A percentile compares a stretch with the other conserved stretches of the same genome.
phyloP scores from a whole-genome alignment of 2,329 filamentous ascomycete species.

The Trichoderma sp. region DNA sequence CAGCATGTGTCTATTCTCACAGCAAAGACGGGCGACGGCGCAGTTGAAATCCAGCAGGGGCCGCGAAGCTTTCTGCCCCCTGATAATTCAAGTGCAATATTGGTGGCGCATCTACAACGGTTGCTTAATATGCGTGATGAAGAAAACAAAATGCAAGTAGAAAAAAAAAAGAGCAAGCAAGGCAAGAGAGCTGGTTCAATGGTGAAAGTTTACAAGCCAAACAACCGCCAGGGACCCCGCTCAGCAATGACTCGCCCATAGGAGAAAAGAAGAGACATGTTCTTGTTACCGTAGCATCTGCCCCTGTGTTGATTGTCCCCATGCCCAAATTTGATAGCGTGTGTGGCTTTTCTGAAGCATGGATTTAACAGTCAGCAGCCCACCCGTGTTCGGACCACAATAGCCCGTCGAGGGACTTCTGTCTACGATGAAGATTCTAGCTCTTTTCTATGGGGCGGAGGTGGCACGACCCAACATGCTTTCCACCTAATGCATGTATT shows the following conservation, averaged over 20 bases:
- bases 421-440: neutral
- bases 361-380: neutral
- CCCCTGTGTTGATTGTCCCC: conserved; percentile 6
- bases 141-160: neutral
- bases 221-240: neutral
- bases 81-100: neutral
- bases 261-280: neutral
- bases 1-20: conserved; percentile 3
- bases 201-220: neutral
- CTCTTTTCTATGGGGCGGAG: neutral
- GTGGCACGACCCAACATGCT: conserved; percentile 6
- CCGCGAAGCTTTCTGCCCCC: neutral
- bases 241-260: conserved; percentile 15
- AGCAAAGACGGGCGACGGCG: neutral
- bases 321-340: conserved; percentile 2
- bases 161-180: neutral
- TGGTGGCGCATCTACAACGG: neutral
- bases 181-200: neutral
- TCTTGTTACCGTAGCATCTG: conserved; percentile 21
- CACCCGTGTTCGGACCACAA: neutral
- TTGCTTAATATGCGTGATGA: neutral
- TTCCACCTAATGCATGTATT: conserved; percentile 17
- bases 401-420: conserved; percentile 12
- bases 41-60: conserved; percentile 6
- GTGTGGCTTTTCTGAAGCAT: neutral